phyloP scores from a whole-genome alignment of 1,284 basidiomycete genomes.

The Somion occarium region DNA sequence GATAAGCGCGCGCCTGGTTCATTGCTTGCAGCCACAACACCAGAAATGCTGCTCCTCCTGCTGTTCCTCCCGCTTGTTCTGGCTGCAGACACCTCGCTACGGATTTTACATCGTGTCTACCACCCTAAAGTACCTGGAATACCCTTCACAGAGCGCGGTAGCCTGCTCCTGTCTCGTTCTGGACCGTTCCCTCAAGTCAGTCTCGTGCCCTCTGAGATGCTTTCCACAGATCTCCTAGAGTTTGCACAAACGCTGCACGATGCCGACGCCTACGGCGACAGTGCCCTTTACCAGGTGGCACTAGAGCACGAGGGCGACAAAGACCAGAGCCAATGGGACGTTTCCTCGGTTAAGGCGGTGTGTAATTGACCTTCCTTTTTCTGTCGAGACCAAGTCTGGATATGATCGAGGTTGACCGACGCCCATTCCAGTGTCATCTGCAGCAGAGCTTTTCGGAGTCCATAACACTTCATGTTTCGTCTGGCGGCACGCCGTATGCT shows the following conservation, averaged over 20 bases:
- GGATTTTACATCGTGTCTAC: slow-evolving; percentile 35
- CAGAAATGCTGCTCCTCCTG: slow-evolving; percentile 14
- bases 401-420: slow-evolving; percentile 10
- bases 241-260: slow-evolving; percentile 18
- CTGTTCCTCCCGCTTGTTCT: slow-evolving; percentile 13
- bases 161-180: slow-evolving; percentile 27
- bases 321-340: slow-evolving; percentile 48
- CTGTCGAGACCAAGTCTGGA: slow-evolving; percentile 7
- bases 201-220: slow-evolving; percentile 34
- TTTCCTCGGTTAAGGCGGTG: slow-evolving; percentile 71
- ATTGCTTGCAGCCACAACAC: too few relatives aligned
- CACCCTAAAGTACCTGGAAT: slow-evolving; percentile 32
- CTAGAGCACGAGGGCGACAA: slow-evolving; percentile 50
- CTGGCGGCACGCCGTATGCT: slow-evolving; percentile 46
- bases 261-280: slow-evolving; percentile 34
- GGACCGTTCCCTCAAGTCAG: slow-evolving; percentile 14
- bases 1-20: too few relatives aligned
- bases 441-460: slow-evolving; percentile 45
- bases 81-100: slow-evolving; percentile 17
- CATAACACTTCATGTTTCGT: slow-evolving; percentile 52
- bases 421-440: slow-evolving; percentile 53
- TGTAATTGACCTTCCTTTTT: slow-evolving; percentile 27
- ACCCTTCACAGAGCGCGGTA: slow-evolving; percentile 30
- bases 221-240: slow-evolving; percentile 20
- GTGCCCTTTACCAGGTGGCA: slow-evolving; percentile 70